phyloP scores from a whole-genome alignment of 2,329 filamentous ascomycete species.

The Xylariaceae sp. region DNA sequence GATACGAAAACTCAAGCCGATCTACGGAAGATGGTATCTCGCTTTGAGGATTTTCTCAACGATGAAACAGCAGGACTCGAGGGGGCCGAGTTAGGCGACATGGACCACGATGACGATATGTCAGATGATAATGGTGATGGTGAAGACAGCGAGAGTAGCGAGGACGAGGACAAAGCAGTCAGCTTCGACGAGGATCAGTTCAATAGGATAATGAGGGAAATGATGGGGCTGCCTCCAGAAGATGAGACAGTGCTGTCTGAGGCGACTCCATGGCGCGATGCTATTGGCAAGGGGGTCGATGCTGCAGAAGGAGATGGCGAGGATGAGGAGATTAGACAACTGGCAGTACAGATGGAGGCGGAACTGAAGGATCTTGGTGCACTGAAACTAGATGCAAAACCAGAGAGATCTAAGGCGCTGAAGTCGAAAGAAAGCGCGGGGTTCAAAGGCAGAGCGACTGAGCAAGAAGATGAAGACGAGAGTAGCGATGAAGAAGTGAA shows the following conservation, averaged over 20 bases:
- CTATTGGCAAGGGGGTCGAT: not conserved
- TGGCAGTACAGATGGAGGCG: conserved; percentile 73
- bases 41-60: conserved; percentile 91
- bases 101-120: conserved; percentile 68
- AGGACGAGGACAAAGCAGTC: conserved; percentile 75
- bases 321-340: conserved; percentile 65
- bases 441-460: conserved; percentile 26
- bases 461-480: conserved; percentile 51
- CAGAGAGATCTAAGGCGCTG: conserved; percentile 40
- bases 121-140: conserved; percentile 57
- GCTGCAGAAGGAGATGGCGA: conserved; percentile 33
- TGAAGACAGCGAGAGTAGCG: conserved; percentile 62
- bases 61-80: conserved; percentile 82
- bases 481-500: conserved; percentile 67
- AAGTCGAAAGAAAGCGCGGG: conserved; percentile 35
- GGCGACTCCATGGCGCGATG: conserved; percentile 13
- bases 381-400: conserved; percentile 57
- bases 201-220: conserved; percentile 84
- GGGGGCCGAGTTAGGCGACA: conserved; percentile 74
- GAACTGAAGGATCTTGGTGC: conserved; percentile 75
- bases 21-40: conserved; percentile 86
- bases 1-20: conserved; percentile 74
- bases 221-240: conserved; percentile 72
- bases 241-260: conserved; percentile 11
- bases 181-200: conserved; percentile 88